phyloP scores from a whole-genome alignment of 2,329 filamentous ascomycete species.

The Podosphaera fusca region DNA sequence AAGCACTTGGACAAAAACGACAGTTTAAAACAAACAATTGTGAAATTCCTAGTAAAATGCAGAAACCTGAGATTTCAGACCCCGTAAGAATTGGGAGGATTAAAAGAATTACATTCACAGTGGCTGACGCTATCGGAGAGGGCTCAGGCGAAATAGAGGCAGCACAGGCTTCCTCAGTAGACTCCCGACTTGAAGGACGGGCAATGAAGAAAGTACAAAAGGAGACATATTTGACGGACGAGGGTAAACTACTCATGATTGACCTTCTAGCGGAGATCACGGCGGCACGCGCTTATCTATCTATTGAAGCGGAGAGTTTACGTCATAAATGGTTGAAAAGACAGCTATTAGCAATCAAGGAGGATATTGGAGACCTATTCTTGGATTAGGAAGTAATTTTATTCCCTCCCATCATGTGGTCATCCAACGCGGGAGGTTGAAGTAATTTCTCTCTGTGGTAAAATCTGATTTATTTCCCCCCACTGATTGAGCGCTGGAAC shows the following conservation, averaged over 20 bases:
- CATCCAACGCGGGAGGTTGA: too few species aligned
- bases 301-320: neutral
- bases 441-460: too few species aligned
- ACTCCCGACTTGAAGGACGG: neutral
- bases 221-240: neutral
- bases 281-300: neutral
- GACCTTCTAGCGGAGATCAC: neutral
- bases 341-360: neutral
- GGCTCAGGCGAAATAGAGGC: neutral
- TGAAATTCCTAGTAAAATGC: too few species aligned
- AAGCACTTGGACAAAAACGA: too few species aligned
- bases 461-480: too few species aligned
- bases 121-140: neutral
- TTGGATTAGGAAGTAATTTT: too few species aligned
- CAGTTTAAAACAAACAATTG: too few species aligned
- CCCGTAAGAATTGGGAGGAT: neutral
- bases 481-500: too few species aligned
- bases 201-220: neutral
- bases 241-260: neutral
- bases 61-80: neutral
- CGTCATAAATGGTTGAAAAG: neutral
- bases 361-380: too few species aligned
- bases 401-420: too few species aligned
- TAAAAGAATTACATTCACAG: neutral
- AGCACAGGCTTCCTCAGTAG: neutral